Evolutionary conservation across 306 rosid species (phyloP).

Genomic region (Echinosophora koreensis): DNA sequence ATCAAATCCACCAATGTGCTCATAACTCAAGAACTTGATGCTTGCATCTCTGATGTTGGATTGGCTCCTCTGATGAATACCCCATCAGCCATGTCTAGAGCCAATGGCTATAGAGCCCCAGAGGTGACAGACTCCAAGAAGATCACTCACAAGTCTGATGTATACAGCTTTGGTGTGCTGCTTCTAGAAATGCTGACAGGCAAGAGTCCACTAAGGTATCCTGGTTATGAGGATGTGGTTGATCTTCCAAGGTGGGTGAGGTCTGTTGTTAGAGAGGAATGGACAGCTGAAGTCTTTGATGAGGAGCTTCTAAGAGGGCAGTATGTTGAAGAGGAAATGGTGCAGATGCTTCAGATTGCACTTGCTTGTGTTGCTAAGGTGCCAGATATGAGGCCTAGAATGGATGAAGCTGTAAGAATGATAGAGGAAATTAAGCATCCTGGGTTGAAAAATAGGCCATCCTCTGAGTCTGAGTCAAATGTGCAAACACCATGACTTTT

Average conservation of each 20-base stretch:
- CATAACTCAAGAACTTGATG: conserved; percentile 65
- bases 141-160: conserved; percentile 74
- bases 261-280: conserved; percentile 88
- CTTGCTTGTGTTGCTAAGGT: conserved; percentile 66
- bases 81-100: conserved; percentile 65
- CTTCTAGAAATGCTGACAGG: conserved; percentile 87
- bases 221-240: conserved; percentile 65
- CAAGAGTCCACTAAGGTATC: conserved; percentile 62
- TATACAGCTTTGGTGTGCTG: conserved; percentile 80
- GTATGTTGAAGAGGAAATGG: conserved; percentile 83
- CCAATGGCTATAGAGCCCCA: conserved; percentile 75
- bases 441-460: conserved; percentile 57
- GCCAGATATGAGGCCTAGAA: conserved; percentile 74
- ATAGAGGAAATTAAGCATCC: conserved; percentile 71
- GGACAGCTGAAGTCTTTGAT: conserved; percentile 91
- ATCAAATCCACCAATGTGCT: conserved; percentile 81
- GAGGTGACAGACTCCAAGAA: conserved; percentile 69
- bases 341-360: conserved; percentile 86
- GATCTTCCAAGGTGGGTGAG: conserved; percentile 91
- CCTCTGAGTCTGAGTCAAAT: conserved; percentile 72
- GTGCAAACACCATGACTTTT: conserved; percentile 62
- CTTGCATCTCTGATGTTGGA: conserved; percentile 72
- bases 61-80: conserved; percentile 64
- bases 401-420: conserved; percentile 70
- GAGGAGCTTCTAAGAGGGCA: conserved; percentile 70